These are phyloP conservation scores for Betula pendula DNA, from an alignment of 306 rosid species.

Conservation along the genomic window DNA sequence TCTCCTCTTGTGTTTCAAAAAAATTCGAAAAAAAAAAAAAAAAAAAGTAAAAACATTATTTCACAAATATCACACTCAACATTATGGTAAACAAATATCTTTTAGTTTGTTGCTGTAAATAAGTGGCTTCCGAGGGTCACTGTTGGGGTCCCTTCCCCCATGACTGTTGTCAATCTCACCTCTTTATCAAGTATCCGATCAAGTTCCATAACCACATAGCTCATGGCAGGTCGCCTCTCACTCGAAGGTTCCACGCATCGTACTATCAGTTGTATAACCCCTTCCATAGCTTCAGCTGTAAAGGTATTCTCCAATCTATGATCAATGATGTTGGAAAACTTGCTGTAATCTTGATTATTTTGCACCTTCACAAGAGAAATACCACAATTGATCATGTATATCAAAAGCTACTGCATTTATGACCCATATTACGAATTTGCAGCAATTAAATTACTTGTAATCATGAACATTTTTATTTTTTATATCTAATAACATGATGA, in stretches of 20 bases:
- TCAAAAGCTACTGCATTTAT: background rate
- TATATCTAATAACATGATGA: background rate
- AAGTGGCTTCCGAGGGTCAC: conserved; percentile 79
- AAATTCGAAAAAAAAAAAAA: conserved; percentile 1
- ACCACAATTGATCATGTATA: background rate
- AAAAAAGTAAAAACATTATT: conserved; percentile 22
- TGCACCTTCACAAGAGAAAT: conserved; percentile 42
- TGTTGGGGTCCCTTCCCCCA: conserved; percentile 83
- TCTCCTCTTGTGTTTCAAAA: conserved; percentile 38
- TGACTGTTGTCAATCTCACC: conserved; percentile 72
- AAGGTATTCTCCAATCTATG: conserved; percentile 64
- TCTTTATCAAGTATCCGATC: conserved; percentile 77
- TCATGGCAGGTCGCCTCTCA: conserved; percentile 76
- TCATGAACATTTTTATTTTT: background rate
- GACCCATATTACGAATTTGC: background rate
- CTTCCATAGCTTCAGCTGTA: conserved; percentile 77
- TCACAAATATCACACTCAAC: conserved; percentile 45
- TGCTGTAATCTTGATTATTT: conserved; percentile 40
- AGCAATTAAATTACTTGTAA: background rate
- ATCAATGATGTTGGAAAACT: conserved; percentile 49
- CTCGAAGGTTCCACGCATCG: conserved; percentile 60
- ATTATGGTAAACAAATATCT: conserved; percentile 26
- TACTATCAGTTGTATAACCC: conserved; percentile 49
- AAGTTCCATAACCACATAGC: conserved; percentile 72
- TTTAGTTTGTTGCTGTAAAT: conserved; percentile 50